Evolutionary conservation across 2,329 filamentous ascomycete species (phyloP).

Genomic region (Fusarium bulbicola): DNA sequence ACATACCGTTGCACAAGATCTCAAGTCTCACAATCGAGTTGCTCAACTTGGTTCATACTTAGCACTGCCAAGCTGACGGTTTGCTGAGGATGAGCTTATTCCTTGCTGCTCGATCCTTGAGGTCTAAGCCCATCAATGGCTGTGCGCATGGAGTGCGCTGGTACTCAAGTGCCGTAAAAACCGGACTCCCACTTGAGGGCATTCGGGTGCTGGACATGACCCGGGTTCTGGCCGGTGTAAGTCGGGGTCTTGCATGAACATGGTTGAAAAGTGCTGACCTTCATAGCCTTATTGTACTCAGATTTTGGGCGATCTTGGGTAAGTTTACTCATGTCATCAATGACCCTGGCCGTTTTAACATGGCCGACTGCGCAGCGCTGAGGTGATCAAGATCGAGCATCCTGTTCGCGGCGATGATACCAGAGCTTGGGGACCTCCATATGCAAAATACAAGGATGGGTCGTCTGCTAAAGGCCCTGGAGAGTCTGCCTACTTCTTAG

Average conservation of each 20-base stretch:
- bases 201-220: slow-evolving; percentile 96
- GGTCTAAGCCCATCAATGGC: slow-evolving; percentile 28
- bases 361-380: slow-evolving; percentile 67
- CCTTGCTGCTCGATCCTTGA: slow-evolving; percentile 28
- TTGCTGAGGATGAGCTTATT: slow-evolving; percentile 29
- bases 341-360: slow-evolving; percentile 15
- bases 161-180: slow-evolving; percentile 43
- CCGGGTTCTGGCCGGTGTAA: slow-evolving; percentile 89
- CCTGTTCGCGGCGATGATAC: slow-evolving; percentile 92
- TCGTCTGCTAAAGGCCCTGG: slow-evolving; percentile 74
- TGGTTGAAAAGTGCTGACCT: slow-evolving; percentile 16
- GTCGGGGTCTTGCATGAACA: slow-evolving; percentile 47
- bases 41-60: not conserved
- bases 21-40: not conserved
- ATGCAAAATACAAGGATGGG: slow-evolving; percentile 76
- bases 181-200: slow-evolving; percentile 76
- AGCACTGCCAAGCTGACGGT: not conserved
- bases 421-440: slow-evolving; percentile 94
- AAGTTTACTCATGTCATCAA: slow-evolving; percentile 48
- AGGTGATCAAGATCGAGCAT: slow-evolving; percentile 98
- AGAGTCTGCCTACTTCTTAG: slow-evolving; percentile 94
- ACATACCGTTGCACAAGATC: not conserved
- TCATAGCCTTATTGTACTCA: slow-evolving; percentile 93
- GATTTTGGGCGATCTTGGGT: slow-evolving; percentile 96
- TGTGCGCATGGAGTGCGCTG: slow-evolving; percentile 37